Conservation (phyloP, 1,284 basidiomycete genomes). For the Waitea zeae region DNA sequence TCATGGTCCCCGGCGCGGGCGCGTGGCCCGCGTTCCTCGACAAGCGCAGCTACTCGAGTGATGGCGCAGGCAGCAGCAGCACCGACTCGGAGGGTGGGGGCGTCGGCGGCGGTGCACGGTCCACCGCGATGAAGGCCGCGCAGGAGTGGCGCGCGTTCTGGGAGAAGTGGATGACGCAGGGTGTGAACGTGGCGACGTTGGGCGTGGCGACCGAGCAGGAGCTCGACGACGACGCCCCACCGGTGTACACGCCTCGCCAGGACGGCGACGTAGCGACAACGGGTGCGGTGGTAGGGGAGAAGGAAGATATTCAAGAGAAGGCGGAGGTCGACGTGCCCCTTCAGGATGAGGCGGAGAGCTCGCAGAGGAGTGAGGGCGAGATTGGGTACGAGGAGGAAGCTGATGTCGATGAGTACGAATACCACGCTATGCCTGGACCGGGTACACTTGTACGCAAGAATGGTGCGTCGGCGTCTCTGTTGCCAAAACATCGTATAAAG, state of each 20-base stretch:
- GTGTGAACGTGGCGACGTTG: constrained; percentile 24
- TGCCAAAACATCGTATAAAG: constrained; percentile 49
- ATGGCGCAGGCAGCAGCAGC: constrained; percentile 10
- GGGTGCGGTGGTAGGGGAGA: constrained; percentile 4
- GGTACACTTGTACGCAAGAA: constrained; percentile 24
- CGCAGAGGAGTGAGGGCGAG: constrained; percentile 6
- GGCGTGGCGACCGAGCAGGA: constrained; percentile 15
- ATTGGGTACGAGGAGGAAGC: constrained; percentile 10
- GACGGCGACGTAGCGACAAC: constrained; percentile 9
- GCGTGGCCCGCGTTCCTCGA: constrained; percentile 40
- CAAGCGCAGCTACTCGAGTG: constrained; percentile 19
- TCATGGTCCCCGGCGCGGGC: constrained; percentile 53
- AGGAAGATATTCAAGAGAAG: too few relatives aligned
- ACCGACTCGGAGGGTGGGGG: constrained; percentile 11
- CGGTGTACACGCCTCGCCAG: constrained; percentile 46
- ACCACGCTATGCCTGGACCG: constrained; percentile 47
- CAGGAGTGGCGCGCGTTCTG: constrained; percentile 47
- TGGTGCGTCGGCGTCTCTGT: constrained; percentile 33
- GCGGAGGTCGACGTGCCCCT: too few relatives aligned
- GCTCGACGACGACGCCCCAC: constrained; percentile 38
- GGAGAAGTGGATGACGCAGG: constrained; percentile 57
- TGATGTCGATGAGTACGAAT: constrained; percentile 44
- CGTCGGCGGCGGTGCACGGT: too few relatives aligned
- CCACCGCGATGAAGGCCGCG: constrained; percentile 26
- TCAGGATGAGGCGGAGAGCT: constrained; percentile 5